Base-by-base conservation (phyloP, 1,284 basidiomycete species). In the Cutaneotrichosporon mucoides region DNA sequence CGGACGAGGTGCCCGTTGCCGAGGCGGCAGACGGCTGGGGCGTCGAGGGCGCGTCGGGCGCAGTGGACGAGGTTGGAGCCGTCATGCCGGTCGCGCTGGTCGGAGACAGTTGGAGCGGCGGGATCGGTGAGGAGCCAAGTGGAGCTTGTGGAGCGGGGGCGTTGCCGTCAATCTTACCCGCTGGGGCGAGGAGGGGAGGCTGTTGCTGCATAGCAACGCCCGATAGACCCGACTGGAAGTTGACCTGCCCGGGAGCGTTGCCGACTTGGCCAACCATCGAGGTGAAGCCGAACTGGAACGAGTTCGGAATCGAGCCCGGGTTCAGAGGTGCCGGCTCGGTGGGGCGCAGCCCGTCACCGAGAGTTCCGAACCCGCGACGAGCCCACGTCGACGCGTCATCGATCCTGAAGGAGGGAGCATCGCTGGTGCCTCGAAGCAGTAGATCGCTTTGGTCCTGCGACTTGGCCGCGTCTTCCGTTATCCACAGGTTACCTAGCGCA, bases 331-430 rank as follows among this genome's bases (percentile, higher is more conserved):
- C n/a, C 6, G 36, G 35, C 36, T 48, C n/a, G 3, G 45, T 44
- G 10, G 50, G 51, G 16, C 40, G 50, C 13, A 55, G 38, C 40
- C 58, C 63, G 6, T 61, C 52, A 2, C 59, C 53, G 6, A 66
- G 42, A 24, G 62, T 53, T 13, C 62, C 61, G 37, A 58, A 56
- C 6, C 63, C 66, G 33, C 62, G 54, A 7, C 62, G 49, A 5
- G 51, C 59, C 68, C 68, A 72, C 4, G 67, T 60, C 5, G 55
- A 48, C 9, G 57, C 12, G 40, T 70, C 65, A 34, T 62, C 46
- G 9, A 55, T 43, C 10, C 60, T 41, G 56, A 43, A 62, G 3
- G 51, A 24, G 6, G 58, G 58, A 15, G 64, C 63, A 15, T 66
- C 62, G 2, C 59, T 59, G 15, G 24, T 55, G 9, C 49, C 57